A percentile compares a stretch with the other conserved stretches of the same genome.
These are phyloP conservation scores for Caulochytrium protostelioides DNA, from an alignment of 371 early-diverging fungal genomes.

Conservation along the genomic window DNA sequence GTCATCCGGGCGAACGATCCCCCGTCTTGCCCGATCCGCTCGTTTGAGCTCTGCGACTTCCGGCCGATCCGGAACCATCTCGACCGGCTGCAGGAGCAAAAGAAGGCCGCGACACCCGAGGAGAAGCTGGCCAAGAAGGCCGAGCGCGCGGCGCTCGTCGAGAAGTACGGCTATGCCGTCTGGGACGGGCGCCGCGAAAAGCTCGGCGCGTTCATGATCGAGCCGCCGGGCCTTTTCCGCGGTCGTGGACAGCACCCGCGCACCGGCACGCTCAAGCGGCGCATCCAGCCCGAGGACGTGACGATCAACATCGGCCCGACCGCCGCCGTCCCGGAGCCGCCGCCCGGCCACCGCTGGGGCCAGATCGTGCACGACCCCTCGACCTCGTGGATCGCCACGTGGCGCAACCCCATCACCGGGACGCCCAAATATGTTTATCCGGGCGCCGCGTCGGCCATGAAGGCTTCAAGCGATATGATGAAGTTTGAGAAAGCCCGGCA, in stretches of 20 bases:
- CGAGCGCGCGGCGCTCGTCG: constrained; percentile 48
- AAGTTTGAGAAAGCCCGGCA: constrained; percentile 90
- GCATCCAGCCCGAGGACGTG: constrained; percentile 77
- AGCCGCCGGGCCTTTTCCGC: constrained; percentile 89
- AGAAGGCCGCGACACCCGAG: constrained; percentile 68
- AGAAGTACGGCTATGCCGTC: constrained; percentile 44
- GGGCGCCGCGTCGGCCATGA: constrained; percentile 74
- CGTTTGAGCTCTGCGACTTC: constrained; percentile 74
- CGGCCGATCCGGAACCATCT: constrained; percentile 60
- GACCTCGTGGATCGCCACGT: constrained; percentile 90
- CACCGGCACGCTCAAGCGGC: constrained; percentile 50
- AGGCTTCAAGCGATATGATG: constrained; percentile 81
- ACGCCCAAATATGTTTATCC: constrained; percentile 81
- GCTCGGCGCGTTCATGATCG: constrained; percentile 88
- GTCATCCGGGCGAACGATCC: constrained; percentile 35
- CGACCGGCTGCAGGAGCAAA: constrained; percentile 46
- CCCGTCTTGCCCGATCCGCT: constrained; percentile 45
- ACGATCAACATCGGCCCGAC: constrained; percentile 70
- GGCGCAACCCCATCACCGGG: constrained; percentile 91
- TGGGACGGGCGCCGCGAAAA: constrained; percentile 86
- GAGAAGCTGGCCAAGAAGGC: constrained; percentile 57
- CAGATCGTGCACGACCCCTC: constrained; percentile 66
- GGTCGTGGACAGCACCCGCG: constrained; percentile 92
- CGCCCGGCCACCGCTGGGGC: constrained; percentile 76
- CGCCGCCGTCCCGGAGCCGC: constrained; percentile 60